These are phyloP conservation scores for Alternaria dauci DNA, from an alignment of 2,329 filamentous ascomycete species.

Conservation along the genomic window DNA sequence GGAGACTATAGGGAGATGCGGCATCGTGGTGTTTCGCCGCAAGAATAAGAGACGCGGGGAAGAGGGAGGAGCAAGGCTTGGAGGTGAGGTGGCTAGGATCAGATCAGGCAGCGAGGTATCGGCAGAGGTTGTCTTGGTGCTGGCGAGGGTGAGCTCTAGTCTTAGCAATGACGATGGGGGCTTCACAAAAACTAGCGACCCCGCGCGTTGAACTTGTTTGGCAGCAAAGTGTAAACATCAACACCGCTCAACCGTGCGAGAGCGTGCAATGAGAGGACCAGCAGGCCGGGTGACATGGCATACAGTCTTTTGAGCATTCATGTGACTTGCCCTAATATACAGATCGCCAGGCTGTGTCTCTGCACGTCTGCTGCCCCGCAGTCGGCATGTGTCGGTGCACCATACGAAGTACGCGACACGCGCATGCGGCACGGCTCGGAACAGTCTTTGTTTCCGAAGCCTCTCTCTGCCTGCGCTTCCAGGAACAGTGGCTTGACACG, in stretches of 20 bases:
- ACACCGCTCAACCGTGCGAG: slow-evolving; percentile 4
- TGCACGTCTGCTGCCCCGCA: slow-evolving; percentile 17
- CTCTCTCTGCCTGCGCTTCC: background rate
- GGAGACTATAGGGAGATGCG: slow-evolving; percentile 34
- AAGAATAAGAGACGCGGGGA: background rate
- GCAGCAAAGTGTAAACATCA: slow-evolving; percentile 15
- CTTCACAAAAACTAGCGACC: slow-evolving; percentile 34
- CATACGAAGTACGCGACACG: slow-evolving; percentile 11
- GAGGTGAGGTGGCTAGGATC: background rate
- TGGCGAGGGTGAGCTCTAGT: slow-evolving; percentile 27
- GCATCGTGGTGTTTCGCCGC: slow-evolving; percentile 46
- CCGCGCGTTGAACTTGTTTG: slow-evolving; percentile 26
- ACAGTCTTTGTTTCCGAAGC: slow-evolving; percentile 4
- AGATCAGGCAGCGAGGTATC: slow-evolving; percentile 20
- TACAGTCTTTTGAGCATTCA: slow-evolving; percentile 9
- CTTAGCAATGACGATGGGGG: slow-evolving; percentile 36
- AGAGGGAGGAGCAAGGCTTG: background rate
- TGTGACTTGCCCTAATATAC: slow-evolving; percentile 12
- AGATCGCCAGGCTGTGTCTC: slow-evolving; percentile 11
- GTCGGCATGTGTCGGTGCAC: slow-evolving; percentile 13
- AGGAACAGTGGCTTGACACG: slow-evolving; percentile 5
- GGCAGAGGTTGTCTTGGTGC: slow-evolving; percentile 24
- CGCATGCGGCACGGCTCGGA: slow-evolving; percentile 24
- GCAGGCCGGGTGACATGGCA: slow-evolving; percentile 2
- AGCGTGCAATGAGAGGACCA: background rate